A percentile compares a stretch with the other conserved stretches of the same genome.
These are phyloP conservation scores for Penicillium sp. DNA, from an alignment of 2,329 filamentous ascomycete genomes.

Conservation along the genomic window DNA sequence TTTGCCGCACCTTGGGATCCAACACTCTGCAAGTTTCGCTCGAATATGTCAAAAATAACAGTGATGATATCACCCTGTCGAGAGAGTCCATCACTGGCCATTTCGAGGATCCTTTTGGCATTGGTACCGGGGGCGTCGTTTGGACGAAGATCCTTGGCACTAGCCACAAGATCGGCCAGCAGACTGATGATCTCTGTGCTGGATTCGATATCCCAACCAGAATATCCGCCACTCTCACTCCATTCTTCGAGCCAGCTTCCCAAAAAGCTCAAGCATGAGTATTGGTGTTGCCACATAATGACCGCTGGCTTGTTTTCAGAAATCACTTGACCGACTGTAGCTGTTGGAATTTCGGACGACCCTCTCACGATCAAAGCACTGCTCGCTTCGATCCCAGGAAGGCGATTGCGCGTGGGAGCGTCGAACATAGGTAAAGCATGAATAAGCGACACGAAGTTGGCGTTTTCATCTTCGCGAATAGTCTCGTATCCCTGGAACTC, in stretches of 20 bases:
- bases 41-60: conserved; percentile 82
- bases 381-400: conserved; percentile 23
- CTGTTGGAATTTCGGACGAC: conserved; percentile 38
- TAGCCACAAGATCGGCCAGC: conserved; percentile 68
- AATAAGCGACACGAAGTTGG: conserved; percentile 71
- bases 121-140: conserved; percentile 37
- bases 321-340: conserved; percentile 60
- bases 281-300: conserved; percentile 70
- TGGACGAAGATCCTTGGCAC: conserved; percentile 27
- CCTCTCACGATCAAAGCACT: conserved; percentile 38
- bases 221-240: conserved; percentile 51
- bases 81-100: conserved; percentile 52
- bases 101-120: conserved; percentile 49
- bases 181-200: conserved; percentile 73
- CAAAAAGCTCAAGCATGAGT: conserved; percentile 78
- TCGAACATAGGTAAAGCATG: conserved; percentile 55
- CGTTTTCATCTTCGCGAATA: conserved; percentile 81
- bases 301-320: conserved; percentile 76
- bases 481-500: conserved; percentile 74
- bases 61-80: conserved; percentile 68
- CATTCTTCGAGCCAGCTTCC: conserved; percentile 63
- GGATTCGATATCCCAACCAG: conserved; percentile 59
- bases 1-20: conserved; percentile 63
- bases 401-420: conserved; percentile 24
- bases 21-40: conserved; percentile 57